phyloP scores from a whole-genome alignment of 169 alveolate species.

The Haemoproteus tartakovskyi region DNA sequence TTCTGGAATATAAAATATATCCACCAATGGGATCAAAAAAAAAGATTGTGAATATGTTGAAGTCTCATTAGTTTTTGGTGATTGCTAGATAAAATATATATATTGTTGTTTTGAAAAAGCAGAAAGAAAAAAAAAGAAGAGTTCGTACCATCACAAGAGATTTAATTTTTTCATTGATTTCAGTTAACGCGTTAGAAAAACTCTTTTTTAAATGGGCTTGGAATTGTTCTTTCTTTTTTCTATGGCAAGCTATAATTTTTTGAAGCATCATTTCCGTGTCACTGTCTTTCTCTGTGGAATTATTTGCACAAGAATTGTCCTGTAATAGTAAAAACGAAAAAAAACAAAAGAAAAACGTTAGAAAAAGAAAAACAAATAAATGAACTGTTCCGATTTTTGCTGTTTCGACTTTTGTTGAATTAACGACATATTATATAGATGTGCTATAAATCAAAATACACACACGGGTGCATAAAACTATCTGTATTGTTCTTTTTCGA shows the following conservation, averaged over 20 bases:
- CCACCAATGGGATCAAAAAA: no score
- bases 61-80: no score
- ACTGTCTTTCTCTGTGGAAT: slow-evolving; percentile 15
- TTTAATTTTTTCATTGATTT: slow-evolving; percentile 32
- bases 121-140: no score
- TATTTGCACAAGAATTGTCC: slow-evolving; percentile 1
- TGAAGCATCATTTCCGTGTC: slow-evolving; percentile 45
- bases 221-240: slow-evolving; percentile 51
- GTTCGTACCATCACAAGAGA: slow-evolving; percentile 21
- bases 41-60: no score
- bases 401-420: background rate
- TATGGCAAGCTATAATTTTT: slow-evolving; percentile 50
- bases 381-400: background rate
- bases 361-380: background rate
- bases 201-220: slow-evolving; percentile 12
- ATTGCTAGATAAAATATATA: no score
- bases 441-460: no score
- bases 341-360: background rate
- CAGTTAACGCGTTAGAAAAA: slow-evolving; percentile 30
- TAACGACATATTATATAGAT: no score
- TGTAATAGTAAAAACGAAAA: background rate
- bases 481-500: no score
- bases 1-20: slow-evolving; percentile 11
- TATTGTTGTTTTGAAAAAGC: no score
- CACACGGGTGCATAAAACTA: no score